Evolutionary conservation across 306 rosid species (phyloP), one percentile per base, ranked within the genome.

Genomic region (Malus asiatica): DNA sequence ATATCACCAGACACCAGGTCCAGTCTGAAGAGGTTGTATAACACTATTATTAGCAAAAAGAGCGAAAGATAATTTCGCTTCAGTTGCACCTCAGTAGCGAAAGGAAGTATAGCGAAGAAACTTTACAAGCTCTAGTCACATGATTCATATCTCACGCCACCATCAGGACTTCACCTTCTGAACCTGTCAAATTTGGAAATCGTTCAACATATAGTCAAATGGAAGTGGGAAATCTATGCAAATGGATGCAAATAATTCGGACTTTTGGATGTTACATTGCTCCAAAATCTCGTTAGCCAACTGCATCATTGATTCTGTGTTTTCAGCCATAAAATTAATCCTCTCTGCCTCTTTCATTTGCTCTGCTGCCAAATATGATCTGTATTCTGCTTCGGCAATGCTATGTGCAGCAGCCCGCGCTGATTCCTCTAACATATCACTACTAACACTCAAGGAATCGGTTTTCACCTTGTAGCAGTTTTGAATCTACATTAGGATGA

Each of bases 371-470:
- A 73, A 74, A 73, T 77, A 77, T 1, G 82, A 77, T 73, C 74
- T 84, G 68, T 84, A 73, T 74, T 84, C 84, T n/a, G 87, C 82
- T 10, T 84, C 87, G 12, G 87, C 87, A 57, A 84, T 73, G 82
- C 71, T 84, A 75, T 38, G 46, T 53, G 87, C 84, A 1, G 87
- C 84, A 19, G 77, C 62, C 22, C 64, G 59, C 9, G 84, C 81
- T 22, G 68, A 76, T 57, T 74, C 87, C 48, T 80, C 82, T 35
- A 68, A 25, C 10, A 81, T 76, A 51, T 80, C 84, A 32, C 25
- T 23, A 4, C 25, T 25, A 13, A 51, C 63, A 15, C 33, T n/a
- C 18, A 73, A 53, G 40, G 65, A 13, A 12, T 73, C 42, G 3
- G 29, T 57, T 74, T 84, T 84, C 52, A 73, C 46, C 80, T 65